Evolutionary conservation across 768 basidiomycete genomes (phyloP).

Genomic region (Rhodosporidiobolus sp.): DNA sequence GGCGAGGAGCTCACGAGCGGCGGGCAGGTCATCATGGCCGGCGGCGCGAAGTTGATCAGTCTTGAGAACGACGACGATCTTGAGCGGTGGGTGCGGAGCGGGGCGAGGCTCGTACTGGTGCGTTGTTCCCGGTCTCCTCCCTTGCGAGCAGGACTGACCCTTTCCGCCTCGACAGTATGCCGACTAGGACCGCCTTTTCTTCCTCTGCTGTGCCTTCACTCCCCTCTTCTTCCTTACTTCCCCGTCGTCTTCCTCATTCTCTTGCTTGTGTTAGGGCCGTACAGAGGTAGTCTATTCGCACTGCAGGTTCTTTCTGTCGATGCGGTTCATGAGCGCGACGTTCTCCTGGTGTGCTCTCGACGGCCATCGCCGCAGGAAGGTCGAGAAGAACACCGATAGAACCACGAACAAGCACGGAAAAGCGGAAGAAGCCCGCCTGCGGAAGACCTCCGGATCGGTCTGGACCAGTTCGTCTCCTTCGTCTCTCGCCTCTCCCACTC

Average conservation of each 20-base stretch:
- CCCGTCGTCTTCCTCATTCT: not conserved
- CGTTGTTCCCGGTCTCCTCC: not conserved
- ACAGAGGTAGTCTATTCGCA: not conserved
- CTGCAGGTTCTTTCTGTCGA: no score
- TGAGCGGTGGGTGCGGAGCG: conserved; percentile 43
- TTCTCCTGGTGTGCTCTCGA: no score
- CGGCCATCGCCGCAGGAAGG: no score
- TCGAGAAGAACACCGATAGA: no score
- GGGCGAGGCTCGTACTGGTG: conserved; percentile 39
- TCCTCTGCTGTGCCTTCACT: not conserved
- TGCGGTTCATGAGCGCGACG: no score
- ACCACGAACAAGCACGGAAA: no score
- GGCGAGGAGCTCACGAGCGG: conserved; percentile 1
- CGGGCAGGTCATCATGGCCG: conserved; percentile 34
- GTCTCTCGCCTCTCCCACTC: no score
- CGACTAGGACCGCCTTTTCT: not conserved
- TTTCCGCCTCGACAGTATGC: conserved; percentile 6
- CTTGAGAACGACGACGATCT: conserved; percentile 40
- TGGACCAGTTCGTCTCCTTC: no score
- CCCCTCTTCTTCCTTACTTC: not conserved
- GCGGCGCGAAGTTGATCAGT: conserved; percentile 38
- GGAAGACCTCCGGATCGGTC: no score
- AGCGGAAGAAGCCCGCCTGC: no score
- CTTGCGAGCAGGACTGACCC: not conserved
- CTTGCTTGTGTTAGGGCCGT: not conserved